These are phyloP conservation scores for Viola pubescens DNA, from an alignment of 441 rosid species.

Conservation along the genomic window DNA sequence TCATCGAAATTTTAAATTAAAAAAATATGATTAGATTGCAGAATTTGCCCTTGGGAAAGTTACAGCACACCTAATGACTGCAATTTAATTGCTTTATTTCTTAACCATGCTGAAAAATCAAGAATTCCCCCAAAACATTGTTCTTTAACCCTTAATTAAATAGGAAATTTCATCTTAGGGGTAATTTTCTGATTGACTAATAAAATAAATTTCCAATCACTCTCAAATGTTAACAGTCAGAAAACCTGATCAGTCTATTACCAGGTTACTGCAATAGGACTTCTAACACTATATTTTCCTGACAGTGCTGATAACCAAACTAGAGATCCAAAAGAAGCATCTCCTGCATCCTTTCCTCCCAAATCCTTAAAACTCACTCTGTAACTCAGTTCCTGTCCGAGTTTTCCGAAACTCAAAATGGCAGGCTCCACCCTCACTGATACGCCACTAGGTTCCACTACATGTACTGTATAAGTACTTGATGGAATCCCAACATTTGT, in stretches of 20 bases:
- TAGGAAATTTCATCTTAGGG: too few species aligned
- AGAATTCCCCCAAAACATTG: too few species aligned
- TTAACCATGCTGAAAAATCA: too few species aligned
- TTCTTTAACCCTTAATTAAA: too few species aligned
- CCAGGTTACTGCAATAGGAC: slow-evolving; percentile 72
- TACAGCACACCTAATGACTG: too few species aligned
- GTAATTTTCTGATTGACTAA: background rate
- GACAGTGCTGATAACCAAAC: slow-evolving; percentile 50
- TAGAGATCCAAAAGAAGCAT: slow-evolving; percentile 40
- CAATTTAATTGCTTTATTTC: too few species aligned
- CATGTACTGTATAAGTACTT: slow-evolving; percentile 32
- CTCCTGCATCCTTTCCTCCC: slow-evolving; percentile 1
- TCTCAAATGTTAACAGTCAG: background rate
- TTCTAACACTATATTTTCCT: slow-evolving; percentile 48
- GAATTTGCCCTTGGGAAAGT: too few species aligned
- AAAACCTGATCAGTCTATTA: slow-evolving; percentile 9
- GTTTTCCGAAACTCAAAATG: slow-evolving; percentile 28
- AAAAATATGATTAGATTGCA: too few species aligned
- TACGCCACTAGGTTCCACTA: slow-evolving; percentile 54
- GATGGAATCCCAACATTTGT: slow-evolving; percentile 52
- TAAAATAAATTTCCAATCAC: background rate
- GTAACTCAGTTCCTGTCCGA: slow-evolving; percentile 41
- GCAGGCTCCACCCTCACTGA: slow-evolving; percentile 42
- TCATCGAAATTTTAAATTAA: too few species aligned
- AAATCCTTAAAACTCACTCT: slow-evolving; percentile 30